These are phyloP conservation scores for Agarophyton chilense DNA, from an alignment of 23 red algal species.

Conservation along the genomic window DNA sequence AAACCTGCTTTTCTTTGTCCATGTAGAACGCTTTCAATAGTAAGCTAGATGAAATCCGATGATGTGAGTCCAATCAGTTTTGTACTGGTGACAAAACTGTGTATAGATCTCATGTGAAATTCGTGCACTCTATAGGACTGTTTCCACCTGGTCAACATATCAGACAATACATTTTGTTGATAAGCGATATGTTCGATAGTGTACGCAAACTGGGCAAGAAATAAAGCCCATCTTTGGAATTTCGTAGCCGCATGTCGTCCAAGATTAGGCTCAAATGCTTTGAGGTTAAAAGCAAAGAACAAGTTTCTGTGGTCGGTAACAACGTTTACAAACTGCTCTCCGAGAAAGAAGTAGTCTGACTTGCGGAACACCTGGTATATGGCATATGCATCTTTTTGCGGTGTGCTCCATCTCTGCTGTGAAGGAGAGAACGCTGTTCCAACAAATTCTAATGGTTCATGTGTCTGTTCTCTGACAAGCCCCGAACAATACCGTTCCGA, in stretches of 20 bases:
- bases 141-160: conserved; percentile 25
- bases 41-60: neutral
- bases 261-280: conserved; percentile 14
- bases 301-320: conserved; percentile 50
- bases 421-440: neutral
- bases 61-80: neutral
- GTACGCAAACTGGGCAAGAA: conserved; percentile 37
- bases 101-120: neutral
- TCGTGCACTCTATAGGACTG: neutral
- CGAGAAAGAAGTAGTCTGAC: conserved; percentile 34
- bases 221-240: conserved; percentile 35
- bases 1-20: neutral
- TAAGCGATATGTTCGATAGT: conserved; percentile 25
- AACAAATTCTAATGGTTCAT: conserved; percentile 17
- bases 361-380: conserved; percentile 27
- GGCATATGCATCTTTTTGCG: conserved; percentile 39
- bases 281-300: neutral
- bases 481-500: conserved; percentile 38
- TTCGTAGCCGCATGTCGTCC: conserved; percentile 33
- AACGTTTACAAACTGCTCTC: conserved; percentile 12
- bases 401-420: conserved; percentile 39
- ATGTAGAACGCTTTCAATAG: neutral
- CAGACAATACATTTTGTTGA: neutral
- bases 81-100: neutral
- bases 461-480: conserved; percentile 28